These are phyloP conservation scores for Annulohypoxylon moriforme DNA, from an alignment of 495 filamentous ascomycete genomes.

Conservation along the genomic window DNA sequence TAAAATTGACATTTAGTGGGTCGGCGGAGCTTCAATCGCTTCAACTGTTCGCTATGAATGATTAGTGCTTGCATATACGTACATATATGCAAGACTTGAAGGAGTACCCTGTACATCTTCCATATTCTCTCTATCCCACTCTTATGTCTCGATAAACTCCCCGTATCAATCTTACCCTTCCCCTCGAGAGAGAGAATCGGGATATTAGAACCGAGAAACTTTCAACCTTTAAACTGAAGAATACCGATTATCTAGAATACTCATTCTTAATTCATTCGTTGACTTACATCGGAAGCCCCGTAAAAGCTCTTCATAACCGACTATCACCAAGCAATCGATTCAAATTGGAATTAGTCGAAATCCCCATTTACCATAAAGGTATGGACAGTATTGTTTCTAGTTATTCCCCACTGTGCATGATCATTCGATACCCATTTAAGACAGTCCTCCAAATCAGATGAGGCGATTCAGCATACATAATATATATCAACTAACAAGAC, in stretches of 20 bases:
- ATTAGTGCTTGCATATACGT: neutral
- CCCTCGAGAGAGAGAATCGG: conserved; percentile 27
- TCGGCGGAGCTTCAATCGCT: conserved; percentile 25
- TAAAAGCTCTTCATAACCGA: conserved; percentile 2
- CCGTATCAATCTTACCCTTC: conserved; percentile 31
- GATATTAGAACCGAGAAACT: conserved; percentile 19
- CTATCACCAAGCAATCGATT: conserved; percentile 14
- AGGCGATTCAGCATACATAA: conserved; percentile 31
- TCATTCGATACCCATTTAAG: conserved; percentile 42
- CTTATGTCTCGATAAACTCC: conserved; percentile 30
- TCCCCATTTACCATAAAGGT: conserved; percentile 27
- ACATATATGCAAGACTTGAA: conserved; percentile 11
- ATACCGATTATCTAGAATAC: neutral
- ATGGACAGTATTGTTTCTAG: conserved; percentile 31
- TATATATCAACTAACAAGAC: conserved; percentile 36
- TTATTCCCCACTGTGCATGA: conserved; percentile 41
- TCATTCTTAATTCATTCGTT: conserved; percentile 6
- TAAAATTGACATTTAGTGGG: conserved; percentile 31
- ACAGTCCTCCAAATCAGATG: conserved; percentile 30
- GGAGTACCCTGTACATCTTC: conserved; percentile 1
- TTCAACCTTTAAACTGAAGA: conserved; percentile 3
- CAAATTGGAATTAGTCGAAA: conserved; percentile 10
- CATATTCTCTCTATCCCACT: conserved; percentile 16
- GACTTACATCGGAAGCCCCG: conserved; percentile 1
- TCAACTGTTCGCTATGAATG: neutral